phyloP scores from a whole-genome alignment of 176 grass and related monocot genomes.

The Olyra latifolia region DNA sequence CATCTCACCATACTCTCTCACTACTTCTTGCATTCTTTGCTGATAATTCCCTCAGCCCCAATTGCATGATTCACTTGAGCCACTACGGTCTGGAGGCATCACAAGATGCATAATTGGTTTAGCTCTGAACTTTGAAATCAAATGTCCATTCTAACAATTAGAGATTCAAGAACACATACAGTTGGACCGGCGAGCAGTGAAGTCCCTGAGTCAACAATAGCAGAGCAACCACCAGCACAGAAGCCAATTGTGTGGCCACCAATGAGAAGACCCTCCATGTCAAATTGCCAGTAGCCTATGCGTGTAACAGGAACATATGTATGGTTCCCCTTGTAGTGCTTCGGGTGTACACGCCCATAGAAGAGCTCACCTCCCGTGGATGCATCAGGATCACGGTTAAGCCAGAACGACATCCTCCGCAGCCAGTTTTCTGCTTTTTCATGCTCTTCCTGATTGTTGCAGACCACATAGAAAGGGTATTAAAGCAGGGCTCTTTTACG shows the following conservation, averaged over 20 bases:
- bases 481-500: too few relatives aligned
- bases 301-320: conserved; percentile 81
- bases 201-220: conserved; percentile 95
- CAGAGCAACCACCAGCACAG: conserved; percentile 78
- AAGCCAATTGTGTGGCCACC: conserved; percentile 61
- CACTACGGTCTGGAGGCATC: conserved; percentile 51
- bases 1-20: conserved; percentile 80
- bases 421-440: conserved; percentile 68
- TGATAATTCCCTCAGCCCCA: conserved; percentile 84
- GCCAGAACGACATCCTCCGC: conserved; percentile 82
- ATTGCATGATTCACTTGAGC: conserved; percentile 94
- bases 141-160: background rate
- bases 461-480: conserved; percentile 22
- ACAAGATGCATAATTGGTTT: background rate
- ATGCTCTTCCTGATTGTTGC: conserved; percentile 76
- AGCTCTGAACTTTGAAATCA: background rate
- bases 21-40: conserved; percentile 86
- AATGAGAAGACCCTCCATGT: conserved; percentile 73
- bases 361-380: conserved; percentile 74
- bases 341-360: conserved; percentile 78
- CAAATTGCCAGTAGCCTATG: conserved; percentile 95
- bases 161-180: conserved; percentile 48
- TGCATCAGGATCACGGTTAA: conserved; percentile 78
- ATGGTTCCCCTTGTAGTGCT: conserved; percentile 72
- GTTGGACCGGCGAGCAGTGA: conserved; percentile 85